These are phyloP conservation scores for Moesziomyces sp. DNA, from an alignment of 1,284 basidiomycete species.

Conservation along the genomic window DNA sequence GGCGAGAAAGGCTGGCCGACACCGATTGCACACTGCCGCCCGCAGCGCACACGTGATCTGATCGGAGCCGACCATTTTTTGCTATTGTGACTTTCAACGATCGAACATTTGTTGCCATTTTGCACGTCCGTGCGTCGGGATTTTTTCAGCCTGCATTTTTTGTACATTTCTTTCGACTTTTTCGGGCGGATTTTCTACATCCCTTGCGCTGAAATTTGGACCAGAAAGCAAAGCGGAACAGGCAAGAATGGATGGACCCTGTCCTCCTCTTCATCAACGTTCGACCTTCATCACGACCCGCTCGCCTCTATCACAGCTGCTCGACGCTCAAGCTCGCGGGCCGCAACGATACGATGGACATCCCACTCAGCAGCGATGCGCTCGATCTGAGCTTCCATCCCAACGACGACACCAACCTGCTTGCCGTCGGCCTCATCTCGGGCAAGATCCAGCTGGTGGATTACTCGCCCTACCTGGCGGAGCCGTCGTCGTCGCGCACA, in stretches of 20 bases:
- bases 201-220: no score
- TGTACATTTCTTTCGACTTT: not conserved
- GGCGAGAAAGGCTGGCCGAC: not conserved
- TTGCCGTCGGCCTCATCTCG: slow-evolving; percentile 83
- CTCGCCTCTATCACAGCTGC: not conserved
- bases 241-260: slow-evolving; percentile 5
- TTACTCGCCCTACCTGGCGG: slow-evolving; percentile 69
- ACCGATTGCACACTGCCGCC: no score
- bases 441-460: slow-evolving; percentile 83
- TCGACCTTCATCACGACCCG: no score
- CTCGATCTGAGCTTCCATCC: slow-evolving; percentile 92
- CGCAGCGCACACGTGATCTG: slow-evolving; percentile 8
- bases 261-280: not conserved
- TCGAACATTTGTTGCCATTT: not conserved
- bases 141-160: not conserved
- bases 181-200: not conserved
- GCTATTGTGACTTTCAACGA: not conserved
- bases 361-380: slow-evolving; percentile 75
- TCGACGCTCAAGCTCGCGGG: no score
- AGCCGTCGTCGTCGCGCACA: slow-evolving; percentile 11
- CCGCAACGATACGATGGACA: slow-evolving; percentile 33
- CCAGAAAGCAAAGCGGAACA: no score
- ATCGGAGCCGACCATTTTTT: slow-evolving; percentile 22
- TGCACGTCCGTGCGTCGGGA: slow-evolving; percentile 8
- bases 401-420: slow-evolving; percentile 71